Conservation (phyloP, 371 early-diverging fungal genomes). For the Actinomortierella ambigua region DNA sequence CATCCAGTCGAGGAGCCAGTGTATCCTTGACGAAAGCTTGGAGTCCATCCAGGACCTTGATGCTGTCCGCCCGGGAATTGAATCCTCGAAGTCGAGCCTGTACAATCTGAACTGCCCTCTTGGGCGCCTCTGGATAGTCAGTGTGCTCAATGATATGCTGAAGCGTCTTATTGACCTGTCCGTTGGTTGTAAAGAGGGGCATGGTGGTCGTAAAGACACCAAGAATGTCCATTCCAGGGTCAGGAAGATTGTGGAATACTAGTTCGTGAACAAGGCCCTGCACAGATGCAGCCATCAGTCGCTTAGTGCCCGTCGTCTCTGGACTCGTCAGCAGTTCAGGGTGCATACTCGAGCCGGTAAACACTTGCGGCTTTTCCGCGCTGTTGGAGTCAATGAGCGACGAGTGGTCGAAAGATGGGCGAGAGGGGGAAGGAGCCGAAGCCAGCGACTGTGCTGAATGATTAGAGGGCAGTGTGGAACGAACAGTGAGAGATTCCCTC, state of each 20-base stretch:
- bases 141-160: conserved; percentile 48
- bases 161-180: conserved; percentile 57
- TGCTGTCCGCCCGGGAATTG: conserved; percentile 36
- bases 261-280: conserved; percentile 72
- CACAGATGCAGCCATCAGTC: conserved; percentile 61
- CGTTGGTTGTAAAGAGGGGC: conserved; percentile 57
- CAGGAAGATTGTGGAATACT: conserved; percentile 50
- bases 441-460: conserved; percentile 16
- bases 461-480: conserved; percentile 12
- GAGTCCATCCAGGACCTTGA: conserved; percentile 52
- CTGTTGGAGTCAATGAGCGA: conserved; percentile 13
- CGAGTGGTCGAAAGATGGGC: background rate
- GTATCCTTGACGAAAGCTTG: conserved; percentile 47
- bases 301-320: conserved; percentile 14
- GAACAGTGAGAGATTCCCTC: conserved; percentile 16
- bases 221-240: conserved; percentile 20
- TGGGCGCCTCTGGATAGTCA: background rate
- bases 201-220: conserved; percentile 65
- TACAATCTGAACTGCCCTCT: conserved; percentile 13
- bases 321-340: conserved; percentile 52
- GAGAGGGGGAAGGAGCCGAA: conserved; percentile 21
- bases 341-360: conserved; percentile 55
- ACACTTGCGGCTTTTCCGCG: conserved; percentile 46
- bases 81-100: conserved; percentile 39
- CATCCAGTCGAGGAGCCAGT: conserved; percentile 26